These are phyloP conservation scores for Rhytidiadelphus loreus DNA, from an alignment of 225 moss, liverwort and hornwort genomes.

Conservation along the genomic window DNA sequence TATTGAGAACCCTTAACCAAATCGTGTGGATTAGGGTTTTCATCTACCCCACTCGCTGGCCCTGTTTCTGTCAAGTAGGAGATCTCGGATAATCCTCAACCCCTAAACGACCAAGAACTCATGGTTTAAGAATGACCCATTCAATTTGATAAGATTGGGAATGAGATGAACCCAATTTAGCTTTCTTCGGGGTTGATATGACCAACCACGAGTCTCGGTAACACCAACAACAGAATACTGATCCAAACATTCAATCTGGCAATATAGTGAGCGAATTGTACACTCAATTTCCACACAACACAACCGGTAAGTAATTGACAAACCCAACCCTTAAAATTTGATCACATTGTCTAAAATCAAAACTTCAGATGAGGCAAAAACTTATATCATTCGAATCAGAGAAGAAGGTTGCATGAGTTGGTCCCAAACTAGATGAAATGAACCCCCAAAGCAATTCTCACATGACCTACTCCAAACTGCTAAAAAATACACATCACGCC, in stretches of 20 bases:
- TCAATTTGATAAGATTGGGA: not conserved
- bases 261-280: not conserved
- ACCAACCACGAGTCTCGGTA: not conserved
- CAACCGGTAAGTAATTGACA: not conserved
- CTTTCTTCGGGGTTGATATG: not conserved
- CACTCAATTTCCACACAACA: not conserved
- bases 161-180: not conserved
- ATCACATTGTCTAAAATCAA: not conserved
- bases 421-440: not conserved
- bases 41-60: not conserved
- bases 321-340: not conserved
- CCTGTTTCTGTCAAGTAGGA: not conserved
- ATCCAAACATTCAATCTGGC: not conserved
- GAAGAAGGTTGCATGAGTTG: no score
- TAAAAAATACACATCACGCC: not conserved
- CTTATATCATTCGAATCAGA: not conserved
- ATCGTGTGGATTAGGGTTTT: not conserved
- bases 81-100: not conserved
- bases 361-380: not conserved
- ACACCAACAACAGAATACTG: not conserved
- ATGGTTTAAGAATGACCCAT: not conserved
- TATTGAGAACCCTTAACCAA: not conserved
- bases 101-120: not conserved
- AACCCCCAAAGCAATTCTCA: not conserved
- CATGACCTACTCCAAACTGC: not conserved